phyloP scores from a whole-genome alignment of 495 filamentous ascomycete species.

The Melanomma pulvis-pyrius region DNA sequence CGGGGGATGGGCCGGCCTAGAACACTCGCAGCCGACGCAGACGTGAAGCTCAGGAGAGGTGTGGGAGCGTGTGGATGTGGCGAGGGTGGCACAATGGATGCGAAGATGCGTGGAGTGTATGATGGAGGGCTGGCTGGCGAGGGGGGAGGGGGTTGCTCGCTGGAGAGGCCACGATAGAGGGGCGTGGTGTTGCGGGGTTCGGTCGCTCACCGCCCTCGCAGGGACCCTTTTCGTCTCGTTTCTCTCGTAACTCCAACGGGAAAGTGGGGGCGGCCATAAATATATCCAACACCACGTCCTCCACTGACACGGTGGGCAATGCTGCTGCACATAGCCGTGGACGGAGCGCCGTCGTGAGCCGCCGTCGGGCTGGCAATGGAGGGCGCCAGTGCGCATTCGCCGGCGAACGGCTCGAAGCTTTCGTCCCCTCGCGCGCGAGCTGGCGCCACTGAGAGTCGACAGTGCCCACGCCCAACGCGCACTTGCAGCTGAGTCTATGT shows the following conservation, averaged over 20 bases:
- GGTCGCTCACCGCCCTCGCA: constrained; percentile 6
- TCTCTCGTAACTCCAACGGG: constrained; percentile 24
- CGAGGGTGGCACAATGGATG: constrained; percentile 18
- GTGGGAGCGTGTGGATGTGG: constrained; percentile 5
- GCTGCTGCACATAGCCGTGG: neutral
- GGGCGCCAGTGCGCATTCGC: neutral
- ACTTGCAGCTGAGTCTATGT: neutral
- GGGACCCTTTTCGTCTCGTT: neutral
- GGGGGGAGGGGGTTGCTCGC: neutral
- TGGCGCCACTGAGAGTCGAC: neutral
- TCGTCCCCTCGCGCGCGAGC: no score
- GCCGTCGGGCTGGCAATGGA: neutral
- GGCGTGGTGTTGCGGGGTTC: constrained; percentile 29
- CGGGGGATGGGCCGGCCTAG: constrained; percentile 10
- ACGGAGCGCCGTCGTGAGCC: neutral
- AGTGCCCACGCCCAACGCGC: neutral
- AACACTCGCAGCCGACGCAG: neutral
- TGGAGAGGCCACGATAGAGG: constrained; percentile 13
- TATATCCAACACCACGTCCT: no score
- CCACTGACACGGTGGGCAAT: neutral
- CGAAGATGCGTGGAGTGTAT: neutral
- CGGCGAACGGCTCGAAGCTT: neutral
- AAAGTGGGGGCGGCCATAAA: constrained; percentile 12
- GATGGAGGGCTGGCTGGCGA: neutral
- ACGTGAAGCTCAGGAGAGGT: neutral